A percentile compares a stretch with the other conserved stretches of the same genome.
Evolutionary conservation across 495 filamentous ascomycete species (phyloP).

Genomic region (Geopyxis carbonaria): DNA sequence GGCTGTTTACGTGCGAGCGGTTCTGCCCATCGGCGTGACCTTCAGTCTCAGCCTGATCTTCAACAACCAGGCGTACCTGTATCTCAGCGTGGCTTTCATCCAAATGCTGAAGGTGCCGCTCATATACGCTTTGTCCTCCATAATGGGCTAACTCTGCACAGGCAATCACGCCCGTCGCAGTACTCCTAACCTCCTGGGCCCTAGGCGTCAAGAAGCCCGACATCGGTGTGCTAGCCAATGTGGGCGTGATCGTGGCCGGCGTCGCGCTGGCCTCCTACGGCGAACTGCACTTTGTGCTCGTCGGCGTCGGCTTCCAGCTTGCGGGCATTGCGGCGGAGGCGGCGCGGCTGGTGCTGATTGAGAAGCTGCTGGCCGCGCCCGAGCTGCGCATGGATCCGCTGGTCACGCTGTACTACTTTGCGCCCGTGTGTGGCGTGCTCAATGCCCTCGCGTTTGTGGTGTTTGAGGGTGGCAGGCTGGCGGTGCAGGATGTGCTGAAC

Average conservation of each 20-base stretch:
- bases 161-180: slow-evolving; percentile 82
- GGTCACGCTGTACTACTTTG: slow-evolving; percentile 92
- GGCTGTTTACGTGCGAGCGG: slow-evolving; percentile 72
- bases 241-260: slow-evolving; percentile 75
- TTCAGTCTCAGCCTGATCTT: slow-evolving; percentile 91
- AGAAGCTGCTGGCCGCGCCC: slow-evolving; percentile 67
- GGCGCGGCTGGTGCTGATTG: slow-evolving; percentile 78
- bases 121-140: not conserved
- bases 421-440: slow-evolving; percentile 80
- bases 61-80: slow-evolving; percentile 82
- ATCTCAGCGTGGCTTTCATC: slow-evolving; percentile 85
- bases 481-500: slow-evolving; percentile 51
- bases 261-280: slow-evolving; percentile 80
- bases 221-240: slow-evolving; percentile 64
- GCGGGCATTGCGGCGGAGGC: slow-evolving; percentile 79
- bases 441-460: slow-evolving; percentile 64
- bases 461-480: slow-evolving; percentile 56
- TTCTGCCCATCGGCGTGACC: slow-evolving; percentile 82
- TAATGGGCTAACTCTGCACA: slow-evolving; percentile 24
- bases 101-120: slow-evolving; percentile 81
- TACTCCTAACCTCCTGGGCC: slow-evolving; percentile 68
- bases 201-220: slow-evolving; percentile 63
- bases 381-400: slow-evolving; percentile 98
- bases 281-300: slow-evolving; percentile 79
- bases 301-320: slow-evolving; percentile 74